These are phyloP conservation scores for Rhizoclosmatium sp. DNA, from an alignment of 192 early-diverging fungal species.

Conservation along the genomic window DNA sequence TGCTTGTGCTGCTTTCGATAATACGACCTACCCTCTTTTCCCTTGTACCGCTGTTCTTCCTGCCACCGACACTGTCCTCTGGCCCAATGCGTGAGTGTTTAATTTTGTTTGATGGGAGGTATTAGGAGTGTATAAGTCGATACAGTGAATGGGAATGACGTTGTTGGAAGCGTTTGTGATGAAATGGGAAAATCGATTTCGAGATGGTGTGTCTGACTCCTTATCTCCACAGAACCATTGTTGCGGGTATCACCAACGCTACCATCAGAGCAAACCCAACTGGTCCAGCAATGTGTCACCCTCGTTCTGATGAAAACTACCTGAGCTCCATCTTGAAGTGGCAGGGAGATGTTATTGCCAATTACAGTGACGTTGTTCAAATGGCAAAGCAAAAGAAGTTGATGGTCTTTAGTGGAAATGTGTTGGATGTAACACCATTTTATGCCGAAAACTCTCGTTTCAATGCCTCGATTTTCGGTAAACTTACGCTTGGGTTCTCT, in stretches of 20 bases:
- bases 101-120: background rate
- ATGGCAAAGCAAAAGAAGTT: conserved; percentile 15
- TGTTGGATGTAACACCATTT: conserved; percentile 19
- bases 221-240: conserved; percentile 29
- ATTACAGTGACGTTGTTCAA: conserved; percentile 1
- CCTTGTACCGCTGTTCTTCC: conserved; percentile 30
- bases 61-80: background rate
- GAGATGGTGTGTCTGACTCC: no score
- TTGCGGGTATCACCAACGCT: background rate
- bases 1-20: conserved; percentile 16
- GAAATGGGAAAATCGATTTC: no score
- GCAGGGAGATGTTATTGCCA: conserved; percentile 16
- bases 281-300: conserved; percentile 27
- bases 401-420: conserved; percentile 22
- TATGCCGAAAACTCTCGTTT: background rate
- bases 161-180: no score
- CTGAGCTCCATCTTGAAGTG: conserved; percentile 6
- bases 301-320: conserved; percentile 23
- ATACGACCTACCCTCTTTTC: conserved; percentile 2
- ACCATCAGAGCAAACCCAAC: background rate
- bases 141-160: no score
- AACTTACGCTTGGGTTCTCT: background rate
- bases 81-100: conserved; percentile 22
- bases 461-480: conserved; percentile 27
- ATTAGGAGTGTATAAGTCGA: no score